Conservation (phyloP, 192 early-diverging fungal species). For the Kickxella alabastrina region DNA sequence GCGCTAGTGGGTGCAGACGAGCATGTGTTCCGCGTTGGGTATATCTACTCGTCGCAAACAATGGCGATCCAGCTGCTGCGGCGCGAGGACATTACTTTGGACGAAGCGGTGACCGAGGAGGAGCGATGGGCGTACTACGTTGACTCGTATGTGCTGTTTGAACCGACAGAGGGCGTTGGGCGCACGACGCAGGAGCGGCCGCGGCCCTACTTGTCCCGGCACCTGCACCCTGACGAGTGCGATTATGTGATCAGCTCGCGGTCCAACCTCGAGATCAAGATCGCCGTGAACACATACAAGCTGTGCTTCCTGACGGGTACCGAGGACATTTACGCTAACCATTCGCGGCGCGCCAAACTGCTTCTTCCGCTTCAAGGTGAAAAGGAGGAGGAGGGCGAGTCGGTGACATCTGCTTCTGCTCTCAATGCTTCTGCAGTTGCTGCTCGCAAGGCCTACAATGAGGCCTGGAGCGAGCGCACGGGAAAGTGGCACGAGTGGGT, state of each 20-base stretch:
- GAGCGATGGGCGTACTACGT: slow-evolving; percentile 96
- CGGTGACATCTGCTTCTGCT: too few species aligned
- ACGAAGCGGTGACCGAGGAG: slow-evolving; percentile 76
- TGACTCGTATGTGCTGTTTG: slow-evolving; percentile 87
- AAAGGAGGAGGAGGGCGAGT: slow-evolving; percentile 24
- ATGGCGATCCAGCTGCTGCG: slow-evolving; percentile 86
- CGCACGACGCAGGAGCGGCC: slow-evolving; percentile 51
- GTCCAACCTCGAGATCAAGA: slow-evolving; percentile 91
- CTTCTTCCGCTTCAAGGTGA: slow-evolving; percentile 13
- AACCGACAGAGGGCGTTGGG: slow-evolving; percentile 74
- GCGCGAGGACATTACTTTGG: slow-evolving; percentile 83
- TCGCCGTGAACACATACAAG: slow-evolving; percentile 95
- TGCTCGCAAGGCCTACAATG: neutral
- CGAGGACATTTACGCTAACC: slow-evolving; percentile 80
- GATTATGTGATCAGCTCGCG: slow-evolving; percentile 61
- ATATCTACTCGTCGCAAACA: slow-evolving; percentile 52
- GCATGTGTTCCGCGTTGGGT: slow-evolving; percentile 76
- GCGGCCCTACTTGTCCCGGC: slow-evolving; percentile 68
- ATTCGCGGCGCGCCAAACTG: slow-evolving; percentile 34
- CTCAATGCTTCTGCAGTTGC: too few species aligned
- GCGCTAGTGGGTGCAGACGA: slow-evolving; percentile 72
- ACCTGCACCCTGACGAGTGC: slow-evolving; percentile 49
- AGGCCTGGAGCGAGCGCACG: neutral
- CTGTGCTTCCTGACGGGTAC: slow-evolving; percentile 94
- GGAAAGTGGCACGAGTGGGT: slow-evolving; percentile 36